Evolutionary conservation across 179 eudicot genomes (phyloP), one percentile per base, ranked within the genome.

Genomic region (Sideroxylon spinosum): DNA sequence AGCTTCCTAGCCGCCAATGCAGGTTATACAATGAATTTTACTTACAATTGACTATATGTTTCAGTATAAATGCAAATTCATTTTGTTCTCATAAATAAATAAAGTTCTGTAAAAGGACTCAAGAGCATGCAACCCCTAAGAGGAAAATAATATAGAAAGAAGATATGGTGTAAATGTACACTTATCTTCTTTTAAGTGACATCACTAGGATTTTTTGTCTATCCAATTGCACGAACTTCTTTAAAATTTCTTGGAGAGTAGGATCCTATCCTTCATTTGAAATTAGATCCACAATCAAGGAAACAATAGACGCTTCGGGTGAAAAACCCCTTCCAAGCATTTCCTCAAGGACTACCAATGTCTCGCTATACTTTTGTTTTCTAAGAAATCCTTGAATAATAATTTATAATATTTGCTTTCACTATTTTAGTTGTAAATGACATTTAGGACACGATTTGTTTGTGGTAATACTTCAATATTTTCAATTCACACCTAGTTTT

Each of bases 361-460:
- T n/a, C 60, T 55, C 6, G 16, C 17, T 1, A 17, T 17, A 12
- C 19, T 55, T 55, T 5, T 55, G 0, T 14, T 14, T 2, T 55
- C 19, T 16, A 55, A 55, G 2, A 55, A 55, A 55, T 55, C 60
- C 60, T 55, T 11, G 60, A 6, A 55, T 55, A 3, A 78, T 4
- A 16, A 13, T 50, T n/a, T n/a, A n/a, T n/a, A n/a, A n/a, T n/a
- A n/a, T n/a, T n/a, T n/a, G n/a, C n/a, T n/a, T n/a, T n/a, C n/a
- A n/a, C n/a, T n/a, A n/a, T n/a, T n/a, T n/a, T n/a, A n/a, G 16
- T 48, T 26, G 56, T 44, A 78, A n/a, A 75, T 78, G 25, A 71
- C 81, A 71, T 23, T 61, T 22, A 0, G 81, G 28, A 53, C 22
- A 29, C 81, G 71, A 60, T 50, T 76, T 48, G 53, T 72, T 0